A percentile compares a stretch with the other conserved stretches of the same genome.
Evolutionary conservation across 352 stramenopile species (phyloP).

Genomic region (Stramenopiles sp.): DNA sequence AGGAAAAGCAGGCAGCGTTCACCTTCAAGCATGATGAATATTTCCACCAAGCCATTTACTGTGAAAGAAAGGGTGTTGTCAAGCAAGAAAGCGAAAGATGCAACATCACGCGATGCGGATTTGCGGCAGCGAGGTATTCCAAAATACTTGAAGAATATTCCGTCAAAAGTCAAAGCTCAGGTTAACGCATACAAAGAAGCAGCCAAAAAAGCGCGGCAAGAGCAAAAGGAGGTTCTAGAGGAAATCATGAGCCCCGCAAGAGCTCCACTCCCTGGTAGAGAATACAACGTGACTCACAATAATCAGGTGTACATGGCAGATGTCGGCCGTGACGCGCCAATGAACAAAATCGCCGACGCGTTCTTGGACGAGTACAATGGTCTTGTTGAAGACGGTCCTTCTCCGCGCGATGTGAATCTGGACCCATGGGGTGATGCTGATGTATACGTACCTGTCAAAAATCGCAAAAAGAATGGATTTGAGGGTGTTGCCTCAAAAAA

Average conservation of each 20-base stretch:
- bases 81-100: background rate
- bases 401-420: background rate
- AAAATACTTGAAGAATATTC: background rate
- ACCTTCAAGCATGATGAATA: background rate
- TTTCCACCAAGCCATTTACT: background rate
- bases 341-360: background rate
- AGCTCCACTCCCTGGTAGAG: background rate
- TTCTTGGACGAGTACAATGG: background rate
- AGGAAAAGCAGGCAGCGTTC: background rate
- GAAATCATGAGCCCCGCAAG: background rate
- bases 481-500: background rate
- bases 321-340: background rate
- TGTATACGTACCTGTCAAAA: background rate
- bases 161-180: background rate
- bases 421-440: background rate
- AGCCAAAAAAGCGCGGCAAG: background rate
- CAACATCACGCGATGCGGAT: too few species aligned
- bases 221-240: background rate
- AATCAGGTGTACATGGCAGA: background rate
- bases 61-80: background rate
- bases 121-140: background rate
- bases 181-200: background rate
- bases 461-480: background rate
- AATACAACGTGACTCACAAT: background rate
- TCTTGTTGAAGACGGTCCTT: background rate